Conservation (phyloP, 345 rosid species). For the Pseudoturritis turrita region DNA sequence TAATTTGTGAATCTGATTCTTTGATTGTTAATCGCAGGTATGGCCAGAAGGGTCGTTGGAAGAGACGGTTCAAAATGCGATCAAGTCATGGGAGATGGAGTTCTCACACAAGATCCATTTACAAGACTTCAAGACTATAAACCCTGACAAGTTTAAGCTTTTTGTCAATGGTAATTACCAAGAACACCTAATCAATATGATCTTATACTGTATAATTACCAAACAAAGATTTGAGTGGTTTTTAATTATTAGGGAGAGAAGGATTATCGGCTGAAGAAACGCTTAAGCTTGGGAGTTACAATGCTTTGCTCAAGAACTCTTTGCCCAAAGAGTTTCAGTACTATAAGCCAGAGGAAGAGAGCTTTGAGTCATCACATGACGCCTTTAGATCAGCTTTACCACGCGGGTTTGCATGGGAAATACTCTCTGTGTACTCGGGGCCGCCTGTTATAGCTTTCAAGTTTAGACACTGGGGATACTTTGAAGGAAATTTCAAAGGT, state of each 20-base stretch:
- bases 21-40: constrained; percentile 34
- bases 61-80: constrained; percentile 73
- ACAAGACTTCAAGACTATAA: constrained; percentile 64
- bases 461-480: constrained; percentile 89
- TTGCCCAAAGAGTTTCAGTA: constrained; percentile 51
- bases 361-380: constrained; percentile 70
- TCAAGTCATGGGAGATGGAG: constrained; percentile 92
- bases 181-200: neutral
- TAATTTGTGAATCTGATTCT: neutral
- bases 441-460: constrained; percentile 74
- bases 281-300: constrained; percentile 58
- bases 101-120: constrained; percentile 65
- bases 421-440: constrained; percentile 57
- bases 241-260: constrained; percentile 47
- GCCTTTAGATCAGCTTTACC: constrained; percentile 61
- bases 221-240: neutral
- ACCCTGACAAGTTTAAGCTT: constrained; percentile 67
- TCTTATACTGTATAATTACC: neutral
- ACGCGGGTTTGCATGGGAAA: constrained; percentile 87
- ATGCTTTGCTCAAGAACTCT: constrained; percentile 60
- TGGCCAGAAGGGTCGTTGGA: constrained; percentile 79
- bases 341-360: constrained; percentile 69
- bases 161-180: constrained; percentile 57
- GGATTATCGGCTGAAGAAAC: constrained; percentile 72
- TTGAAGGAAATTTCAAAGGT: constrained; percentile 66